Evolutionary conservation across 1,139 yeast genomes (phyloP).

Genomic region (Nadsonia commutata): DNA sequence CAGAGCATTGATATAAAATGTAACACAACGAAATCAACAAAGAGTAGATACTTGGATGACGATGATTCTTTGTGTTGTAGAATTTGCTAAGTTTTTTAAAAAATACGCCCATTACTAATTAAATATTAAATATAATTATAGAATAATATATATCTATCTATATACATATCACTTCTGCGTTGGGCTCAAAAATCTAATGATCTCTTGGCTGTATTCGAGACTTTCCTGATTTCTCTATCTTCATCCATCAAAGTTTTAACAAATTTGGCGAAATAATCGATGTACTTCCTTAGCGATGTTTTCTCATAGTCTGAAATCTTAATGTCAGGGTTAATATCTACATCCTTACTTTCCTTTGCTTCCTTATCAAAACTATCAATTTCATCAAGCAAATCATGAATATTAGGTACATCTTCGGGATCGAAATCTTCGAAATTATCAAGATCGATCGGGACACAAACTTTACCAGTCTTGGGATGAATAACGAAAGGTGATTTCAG

Average conservation of each 20-base stretch:
- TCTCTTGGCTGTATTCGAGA: neutral
- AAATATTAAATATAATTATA: no score
- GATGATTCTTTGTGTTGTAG: neutral
- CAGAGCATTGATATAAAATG: constrained; percentile 17
- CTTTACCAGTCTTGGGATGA: constrained; percentile 92
- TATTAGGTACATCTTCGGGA: constrained; percentile 70
- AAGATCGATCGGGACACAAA: constrained; percentile 87
- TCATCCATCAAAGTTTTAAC: constrained; percentile 43
- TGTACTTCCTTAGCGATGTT: constrained; percentile 61
- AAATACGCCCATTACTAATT: neutral
- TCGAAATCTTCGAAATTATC: constrained; percentile 41
- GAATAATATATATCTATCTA: neutral
- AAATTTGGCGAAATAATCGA: constrained; percentile 53
- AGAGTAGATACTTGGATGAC: constrained; percentile 1
- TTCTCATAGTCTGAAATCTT: constrained; percentile 38
- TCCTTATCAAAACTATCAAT: constrained; percentile 30
- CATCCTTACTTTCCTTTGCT: constrained; percentile 24
- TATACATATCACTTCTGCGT: neutral
- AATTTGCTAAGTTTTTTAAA: neutral
- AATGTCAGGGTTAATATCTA: constrained; percentile 11
- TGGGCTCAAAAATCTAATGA: neutral
- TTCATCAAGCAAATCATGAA: constrained; percentile 44
- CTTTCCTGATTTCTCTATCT: constrained; percentile 24
- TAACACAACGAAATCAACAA: constrained; percentile 1
- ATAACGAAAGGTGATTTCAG: constrained; percentile 96